Evolutionary conservation across 768 basidiomycete species (phyloP), one percentile per base, ranked within the genome.

Genomic region (Podaxis sp.): DNA sequence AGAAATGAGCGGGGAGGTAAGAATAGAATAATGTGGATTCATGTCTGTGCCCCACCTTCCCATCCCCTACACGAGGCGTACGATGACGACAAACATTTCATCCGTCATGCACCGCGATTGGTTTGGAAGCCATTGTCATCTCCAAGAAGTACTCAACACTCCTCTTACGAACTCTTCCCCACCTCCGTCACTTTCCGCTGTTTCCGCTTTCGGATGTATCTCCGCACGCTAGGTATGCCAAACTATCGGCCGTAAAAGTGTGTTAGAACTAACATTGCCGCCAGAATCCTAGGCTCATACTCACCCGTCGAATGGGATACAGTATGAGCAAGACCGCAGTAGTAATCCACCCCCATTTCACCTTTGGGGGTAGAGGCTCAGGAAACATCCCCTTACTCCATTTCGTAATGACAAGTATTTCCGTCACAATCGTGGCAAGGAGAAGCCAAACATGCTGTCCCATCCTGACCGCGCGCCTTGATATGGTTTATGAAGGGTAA

Each of bases 361-460:
- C 88, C 57, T 68, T 64, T 55, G 66, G 65, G 13, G 93, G 93
- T 13, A 91, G 72, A 24, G 90, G 86, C 66, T 78, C 82, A 17
- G 77, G 72, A 69, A 87, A 94, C 71, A 85, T 82, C 11, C 88
- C 90, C 67, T 84, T 77, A 66, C 89, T 86, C 92, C 91, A 94
- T 77, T 94, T 94, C 67, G 80, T 74, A 57, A 94, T 93, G 47
- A 87, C 88, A 55, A 94, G 79, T 38, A 93, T 72, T 72, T 94
- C 93, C 13, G 93, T 94, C 61, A 85, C 68, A 64, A 93, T 86
- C n/a, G 93, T 94, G 36, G 93, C 92, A 55, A 93, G 83, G 63
- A 94, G 77, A 46, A 94, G 77, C 93, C 93, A 94, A 37, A 88
- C 87, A 70, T 94, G 93, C 67, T 93, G 90, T 1, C 93, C 93